Conservation (phyloP, 2,329 filamentous ascomycete species). For the Didymella sp. region DNA sequence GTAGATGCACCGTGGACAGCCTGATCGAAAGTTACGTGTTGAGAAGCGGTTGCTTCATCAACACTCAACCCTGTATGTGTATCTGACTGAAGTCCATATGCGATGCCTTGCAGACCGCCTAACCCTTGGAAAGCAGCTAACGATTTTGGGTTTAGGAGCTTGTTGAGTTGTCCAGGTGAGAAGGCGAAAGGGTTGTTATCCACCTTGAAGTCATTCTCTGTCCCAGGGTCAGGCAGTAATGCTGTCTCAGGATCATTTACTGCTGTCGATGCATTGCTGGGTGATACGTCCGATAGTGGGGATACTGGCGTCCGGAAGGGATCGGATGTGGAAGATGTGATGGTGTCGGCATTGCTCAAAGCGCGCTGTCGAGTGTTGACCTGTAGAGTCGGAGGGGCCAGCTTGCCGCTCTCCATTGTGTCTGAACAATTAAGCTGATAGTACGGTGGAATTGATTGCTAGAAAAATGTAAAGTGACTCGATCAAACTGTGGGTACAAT, state of each 20-base stretch:
- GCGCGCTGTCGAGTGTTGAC: conserved; percentile 38
- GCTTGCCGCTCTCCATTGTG: conserved; percentile 34
- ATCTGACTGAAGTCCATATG: conserved; percentile 60
- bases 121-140: conserved; percentile 59
- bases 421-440: not conserved
- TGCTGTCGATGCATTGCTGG: conserved; percentile 35
- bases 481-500: not conserved
- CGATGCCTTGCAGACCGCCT: conserved; percentile 62
- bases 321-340: conserved; percentile 35
- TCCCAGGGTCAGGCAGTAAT: conserved; percentile 37
- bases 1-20: conserved; percentile 51
- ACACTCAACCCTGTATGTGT: conserved; percentile 57
- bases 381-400: conserved; percentile 37
- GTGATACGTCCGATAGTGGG: conserved; percentile 21
- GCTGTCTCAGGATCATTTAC: conserved; percentile 41
- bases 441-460: not conserved
- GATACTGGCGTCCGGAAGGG: conserved; percentile 34
- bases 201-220: conserved; percentile 35
- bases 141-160: conserved; percentile 60
- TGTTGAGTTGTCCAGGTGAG: conserved; percentile 61
- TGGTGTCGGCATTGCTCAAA: conserved; percentile 35
- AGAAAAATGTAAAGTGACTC: conserved; percentile 5
- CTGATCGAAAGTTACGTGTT: conserved; percentile 58
- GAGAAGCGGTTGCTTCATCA: conserved; percentile 59
- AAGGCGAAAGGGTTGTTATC: conserved; percentile 62